Evolutionary conservation across 108 stramenopile species (phyloP), one percentile per base, ranked within the genome.

Genomic region (Fistulifera solaris): DNA sequence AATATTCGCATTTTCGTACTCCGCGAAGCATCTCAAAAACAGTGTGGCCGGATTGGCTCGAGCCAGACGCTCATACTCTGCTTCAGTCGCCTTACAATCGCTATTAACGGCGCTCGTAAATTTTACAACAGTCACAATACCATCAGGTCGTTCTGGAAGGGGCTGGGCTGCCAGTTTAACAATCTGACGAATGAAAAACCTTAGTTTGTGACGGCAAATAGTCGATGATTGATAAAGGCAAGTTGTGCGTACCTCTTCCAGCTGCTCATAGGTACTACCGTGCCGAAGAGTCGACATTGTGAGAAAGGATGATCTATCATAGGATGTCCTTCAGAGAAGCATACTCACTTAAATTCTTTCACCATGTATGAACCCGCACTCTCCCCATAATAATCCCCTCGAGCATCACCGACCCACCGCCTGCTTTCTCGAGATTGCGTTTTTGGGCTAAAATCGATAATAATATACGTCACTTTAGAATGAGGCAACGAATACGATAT

Each of bases 61-160:
- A 12, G 83, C 78, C 19, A 78, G 42, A 38, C 72, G 67, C 49
- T 80, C 79, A 46, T 78, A 85, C 40, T 74, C 66, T 17, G 73
- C 78, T 52, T 85, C 79, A 39, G 78, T 80, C 18, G 70, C 59
- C 1, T 46, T 50, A 51, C 76, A 77, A 27, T 72, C 74, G 10
- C 35, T 22, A 11, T 53, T 48, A 14, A 15, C 40, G 0, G 53
- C 41, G 0, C 67, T 69, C 16, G 79, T 64, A 40, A 61, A 80
- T 27, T 80, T 85, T 24, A 65, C 77, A n/a, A 85, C 76, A 27
- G 56, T 51, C 0, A 80, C 83, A 51, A 85, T 77, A 1, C 83
- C 83, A 50, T 85, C 79, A 23, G 83, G 83, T 42, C 79, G 65
- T 51, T 85, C 70, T 1, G 82, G 82, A 4, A 83, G 47, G 1